Evolutionary conservation across 2,329 filamentous ascomycete genomes (phyloP), one percentile per base, ranked within the genome.

Genomic region (Diaporthe sp.): DNA sequence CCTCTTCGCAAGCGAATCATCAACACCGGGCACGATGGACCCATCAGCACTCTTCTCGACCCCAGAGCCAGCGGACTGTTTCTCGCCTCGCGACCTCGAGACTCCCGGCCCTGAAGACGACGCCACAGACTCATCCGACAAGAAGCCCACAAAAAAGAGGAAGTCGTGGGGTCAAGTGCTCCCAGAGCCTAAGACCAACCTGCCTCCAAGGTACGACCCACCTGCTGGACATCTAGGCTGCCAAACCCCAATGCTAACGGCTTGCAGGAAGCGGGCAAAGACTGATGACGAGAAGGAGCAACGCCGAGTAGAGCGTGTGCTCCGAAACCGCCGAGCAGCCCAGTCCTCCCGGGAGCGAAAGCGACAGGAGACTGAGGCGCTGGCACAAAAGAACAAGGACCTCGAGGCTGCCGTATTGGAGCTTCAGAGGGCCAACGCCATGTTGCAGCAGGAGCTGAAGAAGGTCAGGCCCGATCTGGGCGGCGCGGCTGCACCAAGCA

Each of bases 281-380:
- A 99, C 97, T 3, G 96, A 98, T 81, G 97, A 98, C 82, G 97
- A 99, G 86, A 99, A 99, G 87, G 97, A 98, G 86, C 97, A 99
- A 85, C 94, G 97, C 60, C 94, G 97, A 77, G 97, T 98, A 73
- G 97, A 99, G 88, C 95, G 97, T 77, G 97, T 99, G 79, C 95
- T 98, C 80, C 94, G 97, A 60, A 99, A 99, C 83, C 95, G 97
- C 79, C 94, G 96, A 76, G 97, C 97, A 61, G 97, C 97, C 55
- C 97, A 98, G 88, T 98, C 97, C 76, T 99, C 97, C 5, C 91
- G 97, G 70, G 97, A 99, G 85, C 94, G 96, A 76, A 98, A 98
- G 89, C 92, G 96, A 75, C 89, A 90, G 20, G 92, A 98, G 85
- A 95, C 98, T 53, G 97, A 98, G 85, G 93, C 93, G 60, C 90